Base-by-base conservation (phyloP, 768 basidiomycete genomes). In the Boletus reticuloceps region DNA sequence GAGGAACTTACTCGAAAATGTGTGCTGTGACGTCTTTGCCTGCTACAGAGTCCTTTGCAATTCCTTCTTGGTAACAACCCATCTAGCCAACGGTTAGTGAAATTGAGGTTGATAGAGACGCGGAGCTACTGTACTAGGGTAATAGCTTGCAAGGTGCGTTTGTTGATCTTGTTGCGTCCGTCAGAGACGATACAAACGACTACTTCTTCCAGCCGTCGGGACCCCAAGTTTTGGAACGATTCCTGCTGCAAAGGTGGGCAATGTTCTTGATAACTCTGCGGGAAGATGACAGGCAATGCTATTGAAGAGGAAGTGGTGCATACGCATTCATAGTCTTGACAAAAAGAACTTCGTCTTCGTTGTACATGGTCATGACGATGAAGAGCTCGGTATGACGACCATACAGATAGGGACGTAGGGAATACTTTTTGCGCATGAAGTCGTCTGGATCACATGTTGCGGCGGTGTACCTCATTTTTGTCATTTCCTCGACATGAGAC, bases 341-440 rank as follows among this genome's bases (percentile, higher is more conserved):
- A 68, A 91, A 92, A 27, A 91, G 75, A 10, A 85, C 75, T 66
- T 91, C 89, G 65, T 91, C 91, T 74, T 97, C 94, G 69, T 95
- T 95, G 70, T 91, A 91, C 92, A 96, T 95, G 42, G 94, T 96
- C 85, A 96, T 91, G 40, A 95, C 93, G 62, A 97, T 91, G 74
- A 96, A 94, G 14, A 97, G 79, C 72, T 96, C 94, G 10, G 94
- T 96, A 50, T 86, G 79, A 51, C 94, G 86, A 53, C 84, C 83
- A 63, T 83, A 82, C 1, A 94, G 79, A 70, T 86, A 94, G 6
- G 84, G 92, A 22, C 92, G 78, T 22, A 94, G 80, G 7, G 89
- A 84, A 69, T 91, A 92, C 57, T 85, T 84, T 44, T 78, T 82
- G 29, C 79, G 70, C 83, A 89, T 85, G 72, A 94, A 94, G 46